These are phyloP conservation scores for Ceratobasidium sp. DNA, from an alignment of 1,284 basidiomycete species.

Conservation along the genomic window DNA sequence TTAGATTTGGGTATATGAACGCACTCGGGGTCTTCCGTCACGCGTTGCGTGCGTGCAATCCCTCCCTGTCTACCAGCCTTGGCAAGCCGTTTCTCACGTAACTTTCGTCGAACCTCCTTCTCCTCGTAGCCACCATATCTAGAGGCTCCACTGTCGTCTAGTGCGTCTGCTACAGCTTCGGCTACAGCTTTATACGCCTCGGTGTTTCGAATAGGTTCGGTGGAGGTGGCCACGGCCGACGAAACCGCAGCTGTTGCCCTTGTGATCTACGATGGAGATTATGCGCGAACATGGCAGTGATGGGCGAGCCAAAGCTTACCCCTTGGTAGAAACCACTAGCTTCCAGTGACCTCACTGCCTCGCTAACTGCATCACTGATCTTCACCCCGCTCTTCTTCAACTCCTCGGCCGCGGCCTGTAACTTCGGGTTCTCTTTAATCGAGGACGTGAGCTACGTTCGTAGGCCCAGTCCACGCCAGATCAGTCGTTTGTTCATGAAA, in stretches of 20 bases:
- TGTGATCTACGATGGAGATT: slow-evolving; percentile 66
- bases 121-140: slow-evolving; percentile 96
- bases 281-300: slow-evolving; percentile 11
- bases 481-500: slow-evolving; percentile 37
- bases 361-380: slow-evolving; percentile 91
- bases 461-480: background rate
- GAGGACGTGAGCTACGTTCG: slow-evolving; percentile 80
- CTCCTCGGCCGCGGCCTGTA: slow-evolving; percentile 91
- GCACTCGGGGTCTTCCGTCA: slow-evolving; percentile 81
- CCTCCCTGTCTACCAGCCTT: slow-evolving; percentile 82
- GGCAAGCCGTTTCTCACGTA: slow-evolving; percentile 76
- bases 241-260: slow-evolving; percentile 82
- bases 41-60: slow-evolving; percentile 58
- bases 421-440: slow-evolving; percentile 94
- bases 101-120: slow-evolving; percentile 82
- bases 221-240: slow-evolving; percentile 80
- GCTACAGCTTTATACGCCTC: slow-evolving; percentile 93
- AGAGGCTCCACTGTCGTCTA: slow-evolving; percentile 92
- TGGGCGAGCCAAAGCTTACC: slow-evolving; percentile 58
- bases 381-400: slow-evolving; percentile 89
- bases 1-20: slow-evolving; percentile 51
- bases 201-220: slow-evolving; percentile 94
- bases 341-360: slow-evolving; percentile 91
- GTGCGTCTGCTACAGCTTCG: slow-evolving; percentile 88
- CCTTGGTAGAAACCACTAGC: slow-evolving; percentile 92